phyloP scores from a whole-genome alignment of 148 eudicot species.

The Fagopyrum esculentum region DNA sequence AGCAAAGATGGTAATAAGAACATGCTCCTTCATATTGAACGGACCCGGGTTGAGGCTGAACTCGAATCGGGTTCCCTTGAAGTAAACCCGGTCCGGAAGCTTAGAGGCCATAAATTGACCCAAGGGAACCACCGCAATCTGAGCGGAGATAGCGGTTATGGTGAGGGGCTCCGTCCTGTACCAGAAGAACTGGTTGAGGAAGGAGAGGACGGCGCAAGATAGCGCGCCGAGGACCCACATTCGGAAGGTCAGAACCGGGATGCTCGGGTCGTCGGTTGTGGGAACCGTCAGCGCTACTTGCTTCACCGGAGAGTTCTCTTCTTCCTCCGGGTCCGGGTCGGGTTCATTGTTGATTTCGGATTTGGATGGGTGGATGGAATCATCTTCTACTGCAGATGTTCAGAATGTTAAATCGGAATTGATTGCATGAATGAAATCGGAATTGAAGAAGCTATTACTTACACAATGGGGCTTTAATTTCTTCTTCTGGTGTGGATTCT shows the following conservation, averaged over 20 bases:
- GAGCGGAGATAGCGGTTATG: constrained; percentile 89
- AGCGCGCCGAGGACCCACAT: constrained; percentile 85
- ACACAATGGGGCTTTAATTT: constrained; percentile 28
- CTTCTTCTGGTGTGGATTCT: constrained; percentile 17
- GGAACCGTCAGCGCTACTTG: constrained; percentile 91
- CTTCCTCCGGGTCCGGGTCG: constrained; percentile 8
- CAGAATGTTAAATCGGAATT: neutral
- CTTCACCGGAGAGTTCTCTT: constrained; percentile 70
- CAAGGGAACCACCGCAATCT: constrained; percentile 83
- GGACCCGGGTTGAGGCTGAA: constrained; percentile 89
- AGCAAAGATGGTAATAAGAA: constrained; percentile 87
- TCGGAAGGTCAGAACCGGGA: constrained; percentile 84
- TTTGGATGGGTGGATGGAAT: neutral
- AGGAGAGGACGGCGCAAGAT: constrained; percentile 64
- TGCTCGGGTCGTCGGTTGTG: constrained; percentile 55
- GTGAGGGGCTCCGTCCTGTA: constrained; percentile 75
- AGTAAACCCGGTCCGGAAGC: constrained; percentile 43
- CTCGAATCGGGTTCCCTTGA: constrained; percentile 56
- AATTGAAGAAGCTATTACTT: constrained; percentile 4
- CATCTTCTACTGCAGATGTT: neutral
- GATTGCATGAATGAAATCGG: neutral
- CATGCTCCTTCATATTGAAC: constrained; percentile 89
- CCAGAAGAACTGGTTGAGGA: constrained; percentile 98
- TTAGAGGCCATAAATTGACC: constrained; percentile 82
- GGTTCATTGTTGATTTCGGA: neutral